Percentiles rank a stretch among this genome's conserved stretches.
phyloP scores from a whole-genome alignment of 1,284 basidiomycete species.

The Ganoderma lingzhi region DNA sequence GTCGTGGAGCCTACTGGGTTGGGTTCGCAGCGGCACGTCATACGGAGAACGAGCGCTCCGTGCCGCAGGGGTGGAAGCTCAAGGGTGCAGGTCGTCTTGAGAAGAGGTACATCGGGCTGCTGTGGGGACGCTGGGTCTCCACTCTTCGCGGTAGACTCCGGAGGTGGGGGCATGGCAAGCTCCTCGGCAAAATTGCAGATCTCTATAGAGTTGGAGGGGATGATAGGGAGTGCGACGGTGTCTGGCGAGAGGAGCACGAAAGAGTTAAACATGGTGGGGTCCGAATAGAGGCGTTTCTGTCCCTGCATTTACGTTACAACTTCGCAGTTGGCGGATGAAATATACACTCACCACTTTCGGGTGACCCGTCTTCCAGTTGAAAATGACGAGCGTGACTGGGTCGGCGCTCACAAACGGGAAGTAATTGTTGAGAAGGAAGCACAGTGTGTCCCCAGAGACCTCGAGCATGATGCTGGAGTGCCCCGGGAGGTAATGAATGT shows the following conservation, averaged over 20 bases:
- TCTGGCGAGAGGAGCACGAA: conserved; percentile 51
- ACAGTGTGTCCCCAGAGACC: conserved; percentile 57
- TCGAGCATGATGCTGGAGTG: conserved; percentile 50
- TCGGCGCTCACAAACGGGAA: conserved; percentile 45
- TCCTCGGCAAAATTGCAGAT: conserved; percentile 46
- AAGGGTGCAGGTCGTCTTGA: conserved; percentile 34
- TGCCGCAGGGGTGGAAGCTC: conserved; percentile 45
- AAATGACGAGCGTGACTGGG: conserved; percentile 46
- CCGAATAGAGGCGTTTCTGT: conserved; percentile 26
- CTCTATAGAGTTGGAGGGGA: conserved; percentile 45
- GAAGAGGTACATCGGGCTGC: conserved; percentile 14
- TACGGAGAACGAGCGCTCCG: conserved; percentile 38
- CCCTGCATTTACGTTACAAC: conserved; percentile 13
- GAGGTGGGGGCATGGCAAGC: conserved; percentile 12
- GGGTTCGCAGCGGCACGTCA: conserved; percentile 54
- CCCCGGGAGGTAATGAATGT: conserved; percentile 32
- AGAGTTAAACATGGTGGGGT: conserved; percentile 20
- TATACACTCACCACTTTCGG: conserved; percentile 44
- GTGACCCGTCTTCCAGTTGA: conserved; percentile 52
- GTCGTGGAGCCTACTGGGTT: conserved; percentile 45
- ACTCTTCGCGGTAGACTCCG: conserved; percentile 8
- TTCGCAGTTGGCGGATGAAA: no score
- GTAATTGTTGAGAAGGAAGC: conserved; percentile 48
- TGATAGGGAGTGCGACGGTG: conserved; percentile 53
- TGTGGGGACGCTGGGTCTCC: background rate